Percentiles rank a stretch among this genome's conserved stretches.
These are phyloP conservation scores for Erodium trifolium DNA, from an alignment of 441 rosid genomes.

Conservation along the genomic window DNA sequence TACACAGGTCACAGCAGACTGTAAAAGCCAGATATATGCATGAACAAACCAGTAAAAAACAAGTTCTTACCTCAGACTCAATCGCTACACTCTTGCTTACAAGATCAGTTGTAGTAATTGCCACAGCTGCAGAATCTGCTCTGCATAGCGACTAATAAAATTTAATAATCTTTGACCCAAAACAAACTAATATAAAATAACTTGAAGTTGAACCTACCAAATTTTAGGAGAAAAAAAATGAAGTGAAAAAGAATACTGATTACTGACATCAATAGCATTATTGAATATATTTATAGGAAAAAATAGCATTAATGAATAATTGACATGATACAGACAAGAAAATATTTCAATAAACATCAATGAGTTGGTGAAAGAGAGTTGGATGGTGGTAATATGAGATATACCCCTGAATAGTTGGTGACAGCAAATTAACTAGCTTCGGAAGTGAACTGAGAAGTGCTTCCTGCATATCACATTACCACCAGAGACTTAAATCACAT, in stretches of 20 bases:
- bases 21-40: neutral
- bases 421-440: constrained; percentile 45
- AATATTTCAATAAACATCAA: neutral
- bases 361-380: neutral
- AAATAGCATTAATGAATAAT: too few relatives aligned
- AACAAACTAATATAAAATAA: neutral
- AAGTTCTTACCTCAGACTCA: constrained; percentile 50
- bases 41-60: neutral
- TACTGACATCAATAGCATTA: neutral
- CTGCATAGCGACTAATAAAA: constrained; percentile 37
- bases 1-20: too few relatives aligned
- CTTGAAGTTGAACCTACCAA: constrained; percentile 13
- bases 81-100: constrained; percentile 96
- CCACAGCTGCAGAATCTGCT: constrained; percentile 94
- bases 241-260: too few relatives aligned
- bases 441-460: constrained; percentile 81
- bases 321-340: neutral
- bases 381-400: constrained; percentile 15
- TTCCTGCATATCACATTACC: constrained; percentile 42
- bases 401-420: constrained; percentile 63
- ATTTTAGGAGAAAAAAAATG: neutral
- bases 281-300: too few relatives aligned
- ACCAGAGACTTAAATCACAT: neutral
- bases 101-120: constrained; percentile 92
- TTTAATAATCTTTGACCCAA: constrained; percentile 14